These are phyloP conservation scores for Colletotrichum melonis DNA, from an alignment of 2,329 filamentous ascomycete species.

Conservation along the genomic window DNA sequence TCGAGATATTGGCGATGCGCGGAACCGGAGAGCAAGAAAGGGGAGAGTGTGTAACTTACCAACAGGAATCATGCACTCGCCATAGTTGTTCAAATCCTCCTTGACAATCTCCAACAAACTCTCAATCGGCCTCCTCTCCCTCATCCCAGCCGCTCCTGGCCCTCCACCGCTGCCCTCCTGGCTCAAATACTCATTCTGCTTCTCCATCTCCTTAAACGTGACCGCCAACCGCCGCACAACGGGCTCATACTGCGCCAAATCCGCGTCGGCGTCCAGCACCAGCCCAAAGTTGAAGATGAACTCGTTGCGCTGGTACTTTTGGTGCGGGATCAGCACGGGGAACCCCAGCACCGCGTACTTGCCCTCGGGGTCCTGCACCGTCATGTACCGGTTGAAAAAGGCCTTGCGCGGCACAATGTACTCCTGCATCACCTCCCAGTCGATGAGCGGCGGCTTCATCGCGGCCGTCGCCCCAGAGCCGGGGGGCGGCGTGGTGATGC, in stretches of 20 bases:
- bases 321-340: conserved; percentile 86
- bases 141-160: not conserved
- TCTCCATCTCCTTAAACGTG: conserved; percentile 90
- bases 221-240: conserved; percentile 88
- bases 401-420: conserved; percentile 96
- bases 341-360: conserved; percentile 86
- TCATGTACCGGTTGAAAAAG: conserved; percentile 92
- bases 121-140: conserved; percentile 75
- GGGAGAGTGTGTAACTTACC: conserved; percentile 63
- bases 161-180: conserved; percentile 57
- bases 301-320: conserved; percentile 89
- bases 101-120: conserved; percentile 83
- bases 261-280: conserved; percentile 74
- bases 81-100: conserved; percentile 95
- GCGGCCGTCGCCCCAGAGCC: conserved; percentile 44
- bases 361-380: conserved; percentile 77
- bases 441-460: conserved; percentile 74
- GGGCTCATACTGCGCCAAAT: conserved; percentile 83
- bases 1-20: not conserved
- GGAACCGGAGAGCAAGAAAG: not conserved
- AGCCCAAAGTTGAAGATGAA: conserved; percentile 99
- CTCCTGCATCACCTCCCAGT: conserved; percentile 87
- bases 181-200: conserved; percentile 87
- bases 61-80: conserved; percentile 98
- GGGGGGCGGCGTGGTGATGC: conserved; percentile 65